These are phyloP conservation scores for Aphanoascus verrucosus DNA, from an alignment of 2,329 filamentous ascomycete genomes.

Conservation along the genomic window DNA sequence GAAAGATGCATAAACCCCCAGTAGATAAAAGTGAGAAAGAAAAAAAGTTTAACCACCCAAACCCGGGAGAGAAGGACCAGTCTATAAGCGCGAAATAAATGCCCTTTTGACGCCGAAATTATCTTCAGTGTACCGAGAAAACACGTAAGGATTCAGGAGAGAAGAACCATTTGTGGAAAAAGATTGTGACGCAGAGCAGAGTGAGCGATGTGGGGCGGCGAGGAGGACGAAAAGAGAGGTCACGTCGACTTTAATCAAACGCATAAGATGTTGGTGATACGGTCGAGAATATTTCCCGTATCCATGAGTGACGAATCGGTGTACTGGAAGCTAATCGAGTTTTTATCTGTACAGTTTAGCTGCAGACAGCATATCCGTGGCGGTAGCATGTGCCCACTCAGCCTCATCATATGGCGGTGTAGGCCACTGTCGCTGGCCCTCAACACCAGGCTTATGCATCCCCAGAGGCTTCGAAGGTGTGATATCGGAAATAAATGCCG, in stretches of 20 bases:
- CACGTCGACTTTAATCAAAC: not conserved
- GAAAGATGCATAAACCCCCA: slow-evolving; percentile 2
- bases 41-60: slow-evolving; percentile 3
- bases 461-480: slow-evolving; percentile 55
- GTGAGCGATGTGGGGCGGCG: not conserved
- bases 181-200: not conserved
- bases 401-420: slow-evolving; percentile 91
- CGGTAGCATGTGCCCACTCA: slow-evolving; percentile 77
- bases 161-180: not conserved
- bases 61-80: slow-evolving; percentile 1
- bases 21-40: not conserved
- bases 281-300: not conserved
- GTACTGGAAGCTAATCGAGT: not conserved
- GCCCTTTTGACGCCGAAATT: not conserved
- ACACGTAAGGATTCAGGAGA: not conserved
- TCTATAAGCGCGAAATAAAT: slow-evolving; percentile 6
- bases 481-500: slow-evolving; percentile 55
- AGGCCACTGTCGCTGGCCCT: slow-evolving; percentile 65
- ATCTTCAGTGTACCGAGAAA: not conserved
- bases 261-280: not conserved
- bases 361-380: slow-evolving; percentile 69
- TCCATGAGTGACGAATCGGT: not conserved
- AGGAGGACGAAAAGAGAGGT: not conserved
- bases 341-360: slow-evolving; percentile 37
- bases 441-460: slow-evolving; percentile 47